Evolutionary conservation across 257 asterid species (phyloP).

Genomic region (Avicennia marina): DNA sequence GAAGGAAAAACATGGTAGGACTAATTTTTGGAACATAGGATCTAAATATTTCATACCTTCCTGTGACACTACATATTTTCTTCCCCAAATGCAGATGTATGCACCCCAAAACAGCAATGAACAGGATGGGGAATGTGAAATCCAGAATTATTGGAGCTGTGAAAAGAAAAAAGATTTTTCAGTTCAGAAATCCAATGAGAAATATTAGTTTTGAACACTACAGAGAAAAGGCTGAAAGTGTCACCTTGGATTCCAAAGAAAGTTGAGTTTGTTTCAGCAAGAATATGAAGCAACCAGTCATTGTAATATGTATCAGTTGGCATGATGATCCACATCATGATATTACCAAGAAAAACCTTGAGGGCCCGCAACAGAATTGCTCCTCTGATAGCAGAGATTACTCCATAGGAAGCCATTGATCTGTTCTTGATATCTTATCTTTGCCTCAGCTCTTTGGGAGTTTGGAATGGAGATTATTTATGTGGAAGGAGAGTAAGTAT

Average conservation of each 20-base stretch:
- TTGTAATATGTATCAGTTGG: constrained; percentile 89
- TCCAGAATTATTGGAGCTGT: constrained; percentile 87
- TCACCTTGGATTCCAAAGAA: constrained; percentile 87
- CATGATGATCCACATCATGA: constrained; percentile 98
- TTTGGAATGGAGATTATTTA: background rate
- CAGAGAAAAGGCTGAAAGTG: background rate
- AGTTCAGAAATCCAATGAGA: too few relatives aligned
- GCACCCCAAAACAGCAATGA: constrained; percentile 91
- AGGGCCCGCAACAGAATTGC: constrained; percentile 53
- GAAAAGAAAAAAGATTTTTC: background rate
- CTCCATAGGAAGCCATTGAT: constrained; percentile 33
- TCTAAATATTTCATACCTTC: constrained; percentile 38
- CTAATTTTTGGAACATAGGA: too few relatives aligned
- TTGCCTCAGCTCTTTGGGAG: background rate
- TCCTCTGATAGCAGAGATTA: constrained; percentile 37
- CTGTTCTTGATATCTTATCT: background rate
- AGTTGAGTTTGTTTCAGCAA: constrained; percentile 65
- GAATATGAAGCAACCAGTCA: constrained; percentile 70
- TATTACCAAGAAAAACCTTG: constrained; percentile 75
- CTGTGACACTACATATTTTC: constrained; percentile 18
- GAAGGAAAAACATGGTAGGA: too few relatives aligned
- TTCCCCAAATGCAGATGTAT: constrained; percentile 70
- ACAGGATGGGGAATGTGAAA: constrained; percentile 87
- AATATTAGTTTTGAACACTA: too few relatives aligned
- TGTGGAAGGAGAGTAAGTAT: constrained; percentile 9